Evolutionary conservation across 1,284 basidiomycete genomes (phyloP).

Genomic region (Agroathelia rolfsii): DNA sequence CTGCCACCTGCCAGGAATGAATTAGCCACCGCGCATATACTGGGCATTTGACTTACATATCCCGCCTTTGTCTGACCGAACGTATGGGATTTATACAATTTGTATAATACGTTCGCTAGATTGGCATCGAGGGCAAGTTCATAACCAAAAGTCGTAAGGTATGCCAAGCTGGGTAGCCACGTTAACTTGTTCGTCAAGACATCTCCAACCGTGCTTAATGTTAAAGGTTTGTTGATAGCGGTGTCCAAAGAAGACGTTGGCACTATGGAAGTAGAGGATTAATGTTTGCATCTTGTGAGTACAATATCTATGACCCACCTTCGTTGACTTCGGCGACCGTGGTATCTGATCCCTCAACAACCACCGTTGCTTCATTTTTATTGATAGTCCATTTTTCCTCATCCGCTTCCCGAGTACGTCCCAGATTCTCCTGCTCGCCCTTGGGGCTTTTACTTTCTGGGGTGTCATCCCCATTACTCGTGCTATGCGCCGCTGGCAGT

Average conservation of each 20-base stretch:
- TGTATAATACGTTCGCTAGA: slow-evolving; percentile 38
- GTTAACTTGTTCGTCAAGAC: slow-evolving; percentile 41
- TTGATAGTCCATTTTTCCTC: too few relatives aligned
- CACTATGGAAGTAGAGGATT: slow-evolving; percentile 8
- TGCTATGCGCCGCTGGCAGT: slow-evolving; percentile 24
- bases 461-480: slow-evolving; percentile 20
- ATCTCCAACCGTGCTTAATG: slow-evolving; percentile 22
- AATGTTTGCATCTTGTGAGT: slow-evolving; percentile 1
- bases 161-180: slow-evolving; percentile 48
- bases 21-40: not conserved
- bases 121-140: slow-evolving; percentile 52
- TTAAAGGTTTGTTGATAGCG: slow-evolving; percentile 42
- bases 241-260: slow-evolving; percentile 27
- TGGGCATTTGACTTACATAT: slow-evolving; percentile 35
- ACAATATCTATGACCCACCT: slow-evolving; percentile 8
- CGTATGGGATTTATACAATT: slow-evolving; percentile 22
- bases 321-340: slow-evolving; percentile 15
- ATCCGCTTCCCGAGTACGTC: too few relatives aligned
- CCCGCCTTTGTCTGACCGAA: slow-evolving; percentile 43
- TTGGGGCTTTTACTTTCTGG: slow-evolving; percentile 15
- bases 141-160: slow-evolving; percentile 45
- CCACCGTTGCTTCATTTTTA: too few relatives aligned
- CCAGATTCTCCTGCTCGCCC: too few relatives aligned
- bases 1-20: slow-evolving; percentile 23
- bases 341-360: slow-evolving; percentile 17